Evolutionary conservation across 257 asterid genomes (phyloP).

Genomic region (Striga asiatica): DNA sequence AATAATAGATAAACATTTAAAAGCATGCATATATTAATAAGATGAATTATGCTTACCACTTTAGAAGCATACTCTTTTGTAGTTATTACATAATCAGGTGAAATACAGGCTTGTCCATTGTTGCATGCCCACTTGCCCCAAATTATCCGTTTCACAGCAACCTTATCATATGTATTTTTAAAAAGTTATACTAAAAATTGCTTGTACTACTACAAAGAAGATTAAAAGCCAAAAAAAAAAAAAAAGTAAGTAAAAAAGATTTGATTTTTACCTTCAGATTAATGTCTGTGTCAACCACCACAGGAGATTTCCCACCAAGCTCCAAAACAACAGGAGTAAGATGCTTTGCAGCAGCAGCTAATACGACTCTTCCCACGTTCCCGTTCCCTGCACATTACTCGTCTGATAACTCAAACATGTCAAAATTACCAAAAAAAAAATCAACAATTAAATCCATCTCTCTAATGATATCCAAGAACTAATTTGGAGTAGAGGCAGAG

Average conservation of each 20-base stretch:
- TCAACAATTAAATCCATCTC: no score
- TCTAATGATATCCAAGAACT: no score
- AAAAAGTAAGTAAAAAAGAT: neutral
- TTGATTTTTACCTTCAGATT: slow-evolving; percentile 45
- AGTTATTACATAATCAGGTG: slow-evolving; percentile 74
- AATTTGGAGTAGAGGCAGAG: no score
- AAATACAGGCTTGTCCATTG: slow-evolving; percentile 76
- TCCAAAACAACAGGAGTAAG: slow-evolving; percentile 84
- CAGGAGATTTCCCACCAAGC: slow-evolving; percentile 91
- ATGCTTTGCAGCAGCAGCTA: slow-evolving; percentile 91
- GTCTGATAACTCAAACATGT: no score
- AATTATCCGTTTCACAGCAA: slow-evolving; percentile 61
- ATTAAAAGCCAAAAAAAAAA: neutral
- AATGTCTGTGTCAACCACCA: slow-evolving; percentile 53
- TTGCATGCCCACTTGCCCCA: slow-evolving; percentile 95
- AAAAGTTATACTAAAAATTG: neutral
- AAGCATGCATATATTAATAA: neutral
- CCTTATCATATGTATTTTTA: slow-evolving; percentile 29
- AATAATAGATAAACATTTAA: neutral
- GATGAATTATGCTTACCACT: slow-evolving; percentile 32
- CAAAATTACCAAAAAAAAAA: no score
- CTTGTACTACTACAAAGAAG: neutral
- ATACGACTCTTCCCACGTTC: slow-evolving; percentile 65
- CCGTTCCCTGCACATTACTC: slow-evolving; percentile 51
- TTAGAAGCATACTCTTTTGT: slow-evolving; percentile 46